Percentiles rank a stretch among this genome's conserved stretches.
These are phyloP conservation scores for Fusarium marasasianum DNA, from an alignment of 2,329 filamentous ascomycete genomes.

Conservation along the genomic window DNA sequence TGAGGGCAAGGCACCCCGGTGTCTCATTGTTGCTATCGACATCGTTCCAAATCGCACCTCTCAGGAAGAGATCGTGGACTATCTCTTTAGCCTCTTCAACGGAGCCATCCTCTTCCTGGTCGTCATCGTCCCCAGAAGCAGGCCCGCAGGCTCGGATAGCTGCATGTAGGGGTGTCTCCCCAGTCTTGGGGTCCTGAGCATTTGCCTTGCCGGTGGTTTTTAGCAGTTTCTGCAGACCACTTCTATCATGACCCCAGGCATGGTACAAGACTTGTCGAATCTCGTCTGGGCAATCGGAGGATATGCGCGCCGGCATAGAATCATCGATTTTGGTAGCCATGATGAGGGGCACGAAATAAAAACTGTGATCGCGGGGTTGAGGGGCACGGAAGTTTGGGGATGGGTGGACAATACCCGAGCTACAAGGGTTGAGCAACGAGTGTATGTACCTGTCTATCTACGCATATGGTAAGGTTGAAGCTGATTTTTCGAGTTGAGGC, in stretches of 20 bases:
- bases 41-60: slow-evolving; percentile 98
- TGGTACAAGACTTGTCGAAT: slow-evolving; percentile 62
- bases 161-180: slow-evolving; percentile 88
- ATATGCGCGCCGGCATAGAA: slow-evolving; percentile 63
- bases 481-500: slow-evolving; percentile 8
- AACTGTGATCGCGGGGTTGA: slow-evolving; percentile 24
- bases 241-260: slow-evolving; percentile 69
- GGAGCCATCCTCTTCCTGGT: slow-evolving; percentile 52
- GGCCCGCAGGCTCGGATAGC: slow-evolving; percentile 80
- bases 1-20: slow-evolving; percentile 83
- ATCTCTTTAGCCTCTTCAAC: slow-evolving; percentile 72
- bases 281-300: slow-evolving; percentile 60
- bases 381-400: slow-evolving; percentile 21
- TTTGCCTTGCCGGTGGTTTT: slow-evolving; percentile 71
- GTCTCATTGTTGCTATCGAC: slow-evolving; percentile 88
- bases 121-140: slow-evolving; percentile 41
- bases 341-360: slow-evolving; percentile 19
- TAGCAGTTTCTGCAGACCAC: slow-evolving; percentile 75
- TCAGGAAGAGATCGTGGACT: slow-evolving; percentile 80
- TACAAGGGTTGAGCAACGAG: slow-evolving; percentile 15
- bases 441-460: neutral
- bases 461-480: neutral
- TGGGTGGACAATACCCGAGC: neutral
- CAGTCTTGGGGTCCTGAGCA: slow-evolving; percentile 84
- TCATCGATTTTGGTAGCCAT: slow-evolving; percentile 54